These are phyloP conservation scores for Withania somnifera DNA, from an alignment of 305 asterid species.

Conservation along the genomic window DNA sequence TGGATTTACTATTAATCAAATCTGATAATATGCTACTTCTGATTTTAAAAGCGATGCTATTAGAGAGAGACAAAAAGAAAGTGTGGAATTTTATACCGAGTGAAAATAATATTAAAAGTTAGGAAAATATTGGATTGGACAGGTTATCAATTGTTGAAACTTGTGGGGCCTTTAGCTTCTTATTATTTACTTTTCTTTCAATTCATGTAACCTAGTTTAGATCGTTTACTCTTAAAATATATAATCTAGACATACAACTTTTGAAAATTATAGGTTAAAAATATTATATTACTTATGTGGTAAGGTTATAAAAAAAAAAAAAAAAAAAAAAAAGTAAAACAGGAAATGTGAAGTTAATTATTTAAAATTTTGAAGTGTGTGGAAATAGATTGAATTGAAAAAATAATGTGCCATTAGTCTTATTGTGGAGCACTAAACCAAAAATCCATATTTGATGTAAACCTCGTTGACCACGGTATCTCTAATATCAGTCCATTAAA, in stretches of 20 bases:
- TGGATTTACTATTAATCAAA: not conserved
- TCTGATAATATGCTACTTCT: not conserved
- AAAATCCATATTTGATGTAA: not conserved
- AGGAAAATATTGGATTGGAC: not conserved
- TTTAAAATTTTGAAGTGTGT: not conserved
- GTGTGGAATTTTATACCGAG: not conserved
- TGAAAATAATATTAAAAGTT: not conserved
- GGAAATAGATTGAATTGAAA: not conserved
- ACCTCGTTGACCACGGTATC: not conserved
- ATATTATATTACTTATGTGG: too few species aligned
- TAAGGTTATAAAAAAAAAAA: too few species aligned
- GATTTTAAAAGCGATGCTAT: not conserved
- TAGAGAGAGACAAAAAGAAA: too few species aligned
- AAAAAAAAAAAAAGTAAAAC: too few species aligned
- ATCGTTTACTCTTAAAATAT: not conserved
- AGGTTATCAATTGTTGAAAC: not conserved
- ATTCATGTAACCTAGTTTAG: not conserved
- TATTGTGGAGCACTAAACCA: not conserved
- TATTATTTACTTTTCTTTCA: not conserved
- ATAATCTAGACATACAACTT: not conserved
- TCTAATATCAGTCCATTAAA: too few species aligned
- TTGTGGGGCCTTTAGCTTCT: not conserved
- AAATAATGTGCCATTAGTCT: too few species aligned
- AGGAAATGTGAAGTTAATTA: not conserved
- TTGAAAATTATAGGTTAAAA: too few species aligned